phyloP scores from a whole-genome alignment of 2,329 filamentous ascomycete genomes.

The Diaporthe sp. region DNA sequence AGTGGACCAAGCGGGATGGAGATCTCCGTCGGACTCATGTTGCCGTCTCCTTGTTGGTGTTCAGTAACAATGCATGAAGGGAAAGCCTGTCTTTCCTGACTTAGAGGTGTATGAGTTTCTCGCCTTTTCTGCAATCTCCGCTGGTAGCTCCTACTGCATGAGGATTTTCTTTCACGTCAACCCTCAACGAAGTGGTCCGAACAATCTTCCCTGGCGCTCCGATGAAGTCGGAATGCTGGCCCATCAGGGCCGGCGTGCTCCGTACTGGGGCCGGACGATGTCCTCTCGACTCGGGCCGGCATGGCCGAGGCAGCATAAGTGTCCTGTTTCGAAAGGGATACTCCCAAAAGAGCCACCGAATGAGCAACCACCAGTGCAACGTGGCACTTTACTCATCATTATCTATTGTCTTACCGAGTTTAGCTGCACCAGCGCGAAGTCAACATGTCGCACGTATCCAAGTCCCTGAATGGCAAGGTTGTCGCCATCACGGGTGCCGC shows the following conservation, averaged over 20 bases:
- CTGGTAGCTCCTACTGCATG: background rate
- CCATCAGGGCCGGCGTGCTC: background rate
- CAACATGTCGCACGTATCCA: background rate
- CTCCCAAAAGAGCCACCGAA: background rate
- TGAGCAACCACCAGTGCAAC: background rate
- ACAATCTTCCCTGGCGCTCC: background rate
- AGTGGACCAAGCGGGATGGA: background rate
- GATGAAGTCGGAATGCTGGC: background rate
- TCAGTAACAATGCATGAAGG: background rate
- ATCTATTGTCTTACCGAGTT: background rate
- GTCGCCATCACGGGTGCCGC: slow-evolving; percentile 50
- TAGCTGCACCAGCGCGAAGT: background rate
- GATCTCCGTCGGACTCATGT: background rate
- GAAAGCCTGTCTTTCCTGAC: background rate
- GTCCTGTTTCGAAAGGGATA: background rate
- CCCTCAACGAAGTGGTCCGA: background rate
- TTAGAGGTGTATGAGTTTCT: background rate
- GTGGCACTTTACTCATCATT: background rate
- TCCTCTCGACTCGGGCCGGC: background rate
- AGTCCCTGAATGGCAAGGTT: slow-evolving; percentile 42
- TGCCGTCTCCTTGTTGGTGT: background rate
- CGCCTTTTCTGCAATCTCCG: background rate
- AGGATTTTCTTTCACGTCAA: background rate
- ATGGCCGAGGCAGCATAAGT: background rate
- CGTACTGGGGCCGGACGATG: background rate